Percentiles rank a stretch among this genome's conserved stretches.
These are phyloP conservation scores for Paramecium caudatum DNA, from an alignment of 73 alveolate genomes.

Conservation along the genomic window DNA sequence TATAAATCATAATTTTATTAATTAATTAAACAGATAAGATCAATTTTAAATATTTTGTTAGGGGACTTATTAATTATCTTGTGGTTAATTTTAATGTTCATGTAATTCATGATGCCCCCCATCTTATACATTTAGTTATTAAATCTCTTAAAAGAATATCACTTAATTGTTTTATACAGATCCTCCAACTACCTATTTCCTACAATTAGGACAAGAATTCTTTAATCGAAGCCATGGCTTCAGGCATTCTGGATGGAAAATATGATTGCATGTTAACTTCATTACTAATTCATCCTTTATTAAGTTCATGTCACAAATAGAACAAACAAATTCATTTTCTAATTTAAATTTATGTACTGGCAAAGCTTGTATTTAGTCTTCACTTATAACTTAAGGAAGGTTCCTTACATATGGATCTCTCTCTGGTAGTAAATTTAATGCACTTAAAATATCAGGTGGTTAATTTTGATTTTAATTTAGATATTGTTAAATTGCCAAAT, in stretches of 20 bases:
- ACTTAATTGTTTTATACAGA: too few species aligned
- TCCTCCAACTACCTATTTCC: neutral
- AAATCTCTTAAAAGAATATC: too few species aligned
- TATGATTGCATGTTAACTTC: slow-evolving; percentile 38
- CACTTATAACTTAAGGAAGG: slow-evolving; percentile 6
- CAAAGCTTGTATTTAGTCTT: slow-evolving; percentile 11
- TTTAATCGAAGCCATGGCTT: slow-evolving; percentile 67
- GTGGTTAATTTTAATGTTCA: too few species aligned
- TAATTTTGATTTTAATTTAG: neutral
- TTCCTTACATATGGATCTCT: slow-evolving; percentile 37
- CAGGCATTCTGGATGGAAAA: slow-evolving; percentile 73
- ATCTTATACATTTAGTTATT: too few species aligned
- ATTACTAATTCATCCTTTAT: slow-evolving; percentile 36
- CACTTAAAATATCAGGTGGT: slow-evolving; percentile 45
- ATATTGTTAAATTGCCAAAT: neutral
- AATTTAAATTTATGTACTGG: neutral
- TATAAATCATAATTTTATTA: too few species aligned
- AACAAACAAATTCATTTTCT: slow-evolving; percentile 37
- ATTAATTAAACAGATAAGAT: too few species aligned
- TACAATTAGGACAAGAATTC: slow-evolving; percentile 72
- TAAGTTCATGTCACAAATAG: slow-evolving; percentile 53
- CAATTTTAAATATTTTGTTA: too few species aligned
- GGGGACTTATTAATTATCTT: too few species aligned
- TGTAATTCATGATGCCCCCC: too few species aligned
- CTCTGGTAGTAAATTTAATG: slow-evolving; percentile 54